A percentile compares a stretch with the other conserved stretches of the same genome.
Evolutionary conservation across 1,284 basidiomycete species (phyloP).

Genomic region (Bondarzewia mesenterica): DNA sequence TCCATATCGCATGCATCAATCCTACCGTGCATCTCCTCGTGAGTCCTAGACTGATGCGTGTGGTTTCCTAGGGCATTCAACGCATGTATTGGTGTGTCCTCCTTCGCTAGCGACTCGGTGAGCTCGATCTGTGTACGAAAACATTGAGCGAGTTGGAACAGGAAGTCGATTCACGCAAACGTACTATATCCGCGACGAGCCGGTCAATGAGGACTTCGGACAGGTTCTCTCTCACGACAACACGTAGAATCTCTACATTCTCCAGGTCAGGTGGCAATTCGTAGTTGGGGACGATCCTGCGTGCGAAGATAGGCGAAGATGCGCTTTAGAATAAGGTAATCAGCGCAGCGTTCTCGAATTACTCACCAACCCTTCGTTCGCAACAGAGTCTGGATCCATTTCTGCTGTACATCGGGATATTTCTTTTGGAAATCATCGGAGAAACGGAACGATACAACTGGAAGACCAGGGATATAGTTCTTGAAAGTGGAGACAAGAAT

Average conservation of each 20-base stretch:
- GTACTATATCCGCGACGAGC: slow-evolving; percentile 53
- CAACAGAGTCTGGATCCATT: slow-evolving; percentile 82
- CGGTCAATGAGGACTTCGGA: slow-evolving; percentile 58
- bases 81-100: slow-evolving; percentile 41
- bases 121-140: slow-evolving; percentile 40
- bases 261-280: slow-evolving; percentile 69
- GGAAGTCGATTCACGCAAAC: slow-evolving; percentile 14
- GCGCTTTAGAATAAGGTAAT: background rate
- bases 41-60: slow-evolving; percentile 20
- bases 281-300: slow-evolving; percentile 85
- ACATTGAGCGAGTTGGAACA: background rate
- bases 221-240: slow-evolving; percentile 77
- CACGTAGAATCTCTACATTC: slow-evolving; percentile 73
- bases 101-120: slow-evolving; percentile 41
- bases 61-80: slow-evolving; percentile 35
- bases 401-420: slow-evolving; percentile 75
- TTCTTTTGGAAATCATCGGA: slow-evolving; percentile 66
- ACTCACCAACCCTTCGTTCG: slow-evolving; percentile 68
- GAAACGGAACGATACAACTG: slow-evolving; percentile 90
- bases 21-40: slow-evolving; percentile 27
- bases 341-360: no score
- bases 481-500: slow-evolving; percentile 20
- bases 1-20: slow-evolving; percentile 29
- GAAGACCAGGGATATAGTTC: slow-evolving; percentile 73
- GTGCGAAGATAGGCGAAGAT: background rate